Evolutionary conservation across 2,329 filamentous ascomycete species (phyloP).

Genomic region (Scedosporium dehoogii): DNA sequence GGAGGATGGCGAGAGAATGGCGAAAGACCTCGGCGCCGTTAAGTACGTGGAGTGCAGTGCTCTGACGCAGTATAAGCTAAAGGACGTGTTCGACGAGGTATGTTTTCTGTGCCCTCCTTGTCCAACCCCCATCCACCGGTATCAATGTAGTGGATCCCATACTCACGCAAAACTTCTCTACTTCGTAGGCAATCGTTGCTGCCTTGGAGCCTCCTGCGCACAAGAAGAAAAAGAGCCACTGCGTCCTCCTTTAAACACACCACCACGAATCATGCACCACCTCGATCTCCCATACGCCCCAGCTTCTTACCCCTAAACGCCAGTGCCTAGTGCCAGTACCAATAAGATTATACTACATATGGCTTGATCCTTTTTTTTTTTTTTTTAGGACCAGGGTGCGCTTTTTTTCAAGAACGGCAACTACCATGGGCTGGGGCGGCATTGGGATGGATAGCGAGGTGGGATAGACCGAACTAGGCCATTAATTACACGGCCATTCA

Average conservation of each 20-base stretch:
- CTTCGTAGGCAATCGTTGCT: constrained; percentile 75
- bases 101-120: constrained; percentile 16
- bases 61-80: constrained; percentile 94
- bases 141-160: neutral
- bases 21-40: constrained; percentile 91
- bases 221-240: constrained; percentile 67
- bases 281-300: neutral
- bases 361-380: too few species aligned
- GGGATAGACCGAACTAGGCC: neutral
- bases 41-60: constrained; percentile 99
- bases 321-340: too few species aligned
- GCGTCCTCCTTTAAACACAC: constrained; percentile 51
- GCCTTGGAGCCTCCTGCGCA: constrained; percentile 79
- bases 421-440: neutral
- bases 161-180: neutral
- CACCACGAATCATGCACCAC: neutral
- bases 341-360: too few species aligned
- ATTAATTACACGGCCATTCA: neutral
- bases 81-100: constrained; percentile 99
- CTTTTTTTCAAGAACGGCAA: too few species aligned
- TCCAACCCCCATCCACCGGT: neutral
- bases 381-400: too few species aligned
- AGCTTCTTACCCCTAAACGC: neutral
- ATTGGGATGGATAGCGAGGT: neutral
- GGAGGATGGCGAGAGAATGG: constrained; percentile 92